phyloP scores from a whole-genome alignment of 176 grass and related monocot genomes.

The Oryza nivara region DNA sequence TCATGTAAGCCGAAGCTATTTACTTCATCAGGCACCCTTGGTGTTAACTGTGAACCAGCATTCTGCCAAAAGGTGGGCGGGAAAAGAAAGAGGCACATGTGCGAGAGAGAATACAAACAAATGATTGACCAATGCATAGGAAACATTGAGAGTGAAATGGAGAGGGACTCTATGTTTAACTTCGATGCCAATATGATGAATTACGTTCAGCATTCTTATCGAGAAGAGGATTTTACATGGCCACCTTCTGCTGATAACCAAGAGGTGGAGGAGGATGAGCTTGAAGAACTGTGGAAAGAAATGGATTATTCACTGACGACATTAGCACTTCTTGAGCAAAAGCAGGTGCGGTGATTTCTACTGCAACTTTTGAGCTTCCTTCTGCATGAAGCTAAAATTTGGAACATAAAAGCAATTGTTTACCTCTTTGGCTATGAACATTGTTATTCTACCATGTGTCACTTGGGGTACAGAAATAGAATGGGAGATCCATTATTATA shows the following conservation, averaged over 20 bases:
- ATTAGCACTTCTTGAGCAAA: constrained; percentile 71
- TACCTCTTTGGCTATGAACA: constrained; percentile 6
- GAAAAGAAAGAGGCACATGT: constrained; percentile 52
- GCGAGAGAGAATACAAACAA: constrained; percentile 55
- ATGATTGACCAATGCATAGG: constrained; percentile 73
- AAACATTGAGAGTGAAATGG: constrained; percentile 69
- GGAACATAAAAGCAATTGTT: constrained; percentile 17
- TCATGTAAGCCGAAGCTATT: constrained; percentile 17
- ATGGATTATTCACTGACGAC: constrained; percentile 77
- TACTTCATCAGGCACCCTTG: constrained; percentile 28
- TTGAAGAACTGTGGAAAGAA: constrained; percentile 79
- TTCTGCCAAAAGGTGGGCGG: constrained; percentile 43
- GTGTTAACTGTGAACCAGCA: constrained; percentile 32
- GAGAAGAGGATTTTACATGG: constrained; percentile 81
- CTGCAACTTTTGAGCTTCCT: not conserved
- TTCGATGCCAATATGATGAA: constrained; percentile 30
- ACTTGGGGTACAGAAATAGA: constrained; percentile 18
- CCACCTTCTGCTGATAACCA: constrained; percentile 42
- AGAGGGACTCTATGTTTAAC: constrained; percentile 52
- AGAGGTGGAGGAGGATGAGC: constrained; percentile 67
- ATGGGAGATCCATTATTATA: not conserved
- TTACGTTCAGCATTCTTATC: constrained; percentile 15
- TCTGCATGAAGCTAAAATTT: constrained; percentile 24
- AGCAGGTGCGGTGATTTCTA: constrained; percentile 51
- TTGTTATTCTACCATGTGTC: constrained; percentile 24